Conservation (phyloP, 139 green algal genomes). For the Chlorella sorokiniana region DNA sequence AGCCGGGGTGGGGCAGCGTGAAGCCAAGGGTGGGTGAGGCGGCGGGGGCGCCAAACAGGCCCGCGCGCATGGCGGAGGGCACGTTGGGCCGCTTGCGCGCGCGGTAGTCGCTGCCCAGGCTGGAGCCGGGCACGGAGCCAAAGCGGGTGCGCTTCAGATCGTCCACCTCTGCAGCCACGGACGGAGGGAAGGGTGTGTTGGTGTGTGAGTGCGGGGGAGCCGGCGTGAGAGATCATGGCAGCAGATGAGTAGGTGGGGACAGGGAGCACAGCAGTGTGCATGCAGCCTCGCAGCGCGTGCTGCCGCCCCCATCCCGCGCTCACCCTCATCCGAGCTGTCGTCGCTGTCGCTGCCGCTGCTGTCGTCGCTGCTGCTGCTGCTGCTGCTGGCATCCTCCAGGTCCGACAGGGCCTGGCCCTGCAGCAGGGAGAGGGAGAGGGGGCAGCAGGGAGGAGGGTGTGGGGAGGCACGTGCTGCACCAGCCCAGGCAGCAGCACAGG, state of each 20-base stretch:
- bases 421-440: background rate
- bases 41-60: conserved; percentile 16
- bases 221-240: too few species aligned
- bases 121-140: conserved; percentile 36
- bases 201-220: background rate
- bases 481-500: too few species aligned
- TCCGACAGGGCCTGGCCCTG: background rate
- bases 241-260: background rate
- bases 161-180: conserved; percentile 2
- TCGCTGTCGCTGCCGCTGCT: conserved; percentile 12
- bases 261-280: background rate
- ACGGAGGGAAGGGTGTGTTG: background rate
- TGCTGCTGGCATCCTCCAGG: conserved; percentile 1
- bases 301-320: background rate
- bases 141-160: conserved; percentile 35
- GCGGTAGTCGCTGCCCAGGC: conserved; percentile 26
- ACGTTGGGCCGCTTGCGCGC: conserved; percentile 27
- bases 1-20: conserved; percentile 20
- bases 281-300: too few species aligned
- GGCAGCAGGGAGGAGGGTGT: background rate
- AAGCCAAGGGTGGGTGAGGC: conserved; percentile 29
- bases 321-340: conserved; percentile 6
- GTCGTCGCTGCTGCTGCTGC: background rate
- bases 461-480: too few species aligned
- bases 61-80: background rate